A percentile compares a stretch with the other conserved stretches of the same genome.
These are phyloP conservation scores for Eucalyptus cladocalyx DNA, from an alignment of 345 rosid species.

Conservation along the genomic window DNA sequence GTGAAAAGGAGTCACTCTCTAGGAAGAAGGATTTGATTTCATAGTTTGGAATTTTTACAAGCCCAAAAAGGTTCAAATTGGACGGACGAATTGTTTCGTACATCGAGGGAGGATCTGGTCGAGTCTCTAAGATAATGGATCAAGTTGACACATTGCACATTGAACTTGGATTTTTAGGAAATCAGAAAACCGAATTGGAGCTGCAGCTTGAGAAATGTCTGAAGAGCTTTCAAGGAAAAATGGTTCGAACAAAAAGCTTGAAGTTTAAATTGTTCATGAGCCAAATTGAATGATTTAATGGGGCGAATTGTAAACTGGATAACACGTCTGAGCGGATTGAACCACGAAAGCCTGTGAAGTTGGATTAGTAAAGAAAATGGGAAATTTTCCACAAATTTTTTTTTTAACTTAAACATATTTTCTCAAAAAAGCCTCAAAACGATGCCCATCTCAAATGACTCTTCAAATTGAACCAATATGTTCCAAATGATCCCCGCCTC, in stretches of 20 bases:
- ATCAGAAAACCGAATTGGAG: constrained; percentile 39
- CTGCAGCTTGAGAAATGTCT: constrained; percentile 36
- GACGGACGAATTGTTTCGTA: constrained; percentile 37
- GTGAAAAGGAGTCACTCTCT: not conserved
- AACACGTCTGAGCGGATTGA: no score
- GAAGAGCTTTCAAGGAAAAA: constrained; percentile 27
- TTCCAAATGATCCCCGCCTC: not conserved
- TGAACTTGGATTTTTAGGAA: constrained; percentile 27
- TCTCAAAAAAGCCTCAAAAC: not conserved
- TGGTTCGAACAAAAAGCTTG: constrained; percentile 9
- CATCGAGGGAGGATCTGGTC: constrained; percentile 37
- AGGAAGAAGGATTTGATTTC: constrained; percentile 17
- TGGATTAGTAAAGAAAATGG: not conserved
- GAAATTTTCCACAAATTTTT: no score
- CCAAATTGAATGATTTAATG: not conserved
- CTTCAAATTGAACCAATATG: not conserved
- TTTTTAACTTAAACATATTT: no score
- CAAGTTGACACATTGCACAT: constrained; percentile 27
- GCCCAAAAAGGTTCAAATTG: constrained; percentile 38
- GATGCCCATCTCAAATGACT: no score
- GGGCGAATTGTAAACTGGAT: no score
- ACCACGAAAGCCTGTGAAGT: no score
- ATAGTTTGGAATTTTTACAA: constrained; percentile 15
- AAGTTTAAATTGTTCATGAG: not conserved
- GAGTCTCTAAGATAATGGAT: constrained; percentile 25